Percentiles rank a stretch among this genome's conserved stretches.
phyloP scores from a whole-genome alignment of 1,139 yeast species.

The Maudiozyma humilis region DNA sequence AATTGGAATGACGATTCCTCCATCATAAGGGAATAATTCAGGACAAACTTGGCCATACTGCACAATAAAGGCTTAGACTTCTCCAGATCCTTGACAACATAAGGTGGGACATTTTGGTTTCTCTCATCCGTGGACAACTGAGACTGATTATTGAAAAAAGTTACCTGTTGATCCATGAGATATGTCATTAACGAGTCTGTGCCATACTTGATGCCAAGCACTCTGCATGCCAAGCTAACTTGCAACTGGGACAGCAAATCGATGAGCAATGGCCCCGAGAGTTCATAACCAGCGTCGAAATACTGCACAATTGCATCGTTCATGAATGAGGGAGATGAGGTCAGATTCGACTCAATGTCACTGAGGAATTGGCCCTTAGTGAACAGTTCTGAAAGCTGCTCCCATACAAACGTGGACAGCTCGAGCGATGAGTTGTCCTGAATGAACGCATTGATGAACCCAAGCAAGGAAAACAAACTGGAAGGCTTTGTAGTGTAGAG shows the following conservation, averaged over 20 bases:
- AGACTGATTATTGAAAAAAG: conserved; percentile 10
- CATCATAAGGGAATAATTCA: conserved; percentile 9
- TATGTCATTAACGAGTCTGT: conserved; percentile 12
- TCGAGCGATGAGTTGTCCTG: conserved; percentile 15
- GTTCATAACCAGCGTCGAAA: conserved; percentile 25
- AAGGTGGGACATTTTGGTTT: neutral
- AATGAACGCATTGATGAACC: conserved; percentile 26
- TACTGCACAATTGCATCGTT: conserved; percentile 29
- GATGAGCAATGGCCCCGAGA: conserved; percentile 22
- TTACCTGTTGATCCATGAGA: conserved; percentile 17
- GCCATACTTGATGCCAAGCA: conserved; percentile 11
- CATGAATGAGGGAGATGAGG: conserved; percentile 19
- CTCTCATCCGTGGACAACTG: neutral
- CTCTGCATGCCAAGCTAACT: conserved; percentile 12
- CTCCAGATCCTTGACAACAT: neutral
- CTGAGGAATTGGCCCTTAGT: conserved; percentile 17
- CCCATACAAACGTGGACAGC: conserved; percentile 20
- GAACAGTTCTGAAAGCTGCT: conserved; percentile 14
- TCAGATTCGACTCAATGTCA: conserved; percentile 18
- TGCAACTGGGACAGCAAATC: conserved; percentile 23
- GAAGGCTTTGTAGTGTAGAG: conserved; percentile 18
- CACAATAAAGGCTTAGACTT: conserved; percentile 7
- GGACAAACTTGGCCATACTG: conserved; percentile 16
- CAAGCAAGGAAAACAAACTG: conserved; percentile 27
- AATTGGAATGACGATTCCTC: conserved; percentile 16